Base-by-base conservation (phyloP, 805 yeast species). In the Candida glaebosa region DNA sequence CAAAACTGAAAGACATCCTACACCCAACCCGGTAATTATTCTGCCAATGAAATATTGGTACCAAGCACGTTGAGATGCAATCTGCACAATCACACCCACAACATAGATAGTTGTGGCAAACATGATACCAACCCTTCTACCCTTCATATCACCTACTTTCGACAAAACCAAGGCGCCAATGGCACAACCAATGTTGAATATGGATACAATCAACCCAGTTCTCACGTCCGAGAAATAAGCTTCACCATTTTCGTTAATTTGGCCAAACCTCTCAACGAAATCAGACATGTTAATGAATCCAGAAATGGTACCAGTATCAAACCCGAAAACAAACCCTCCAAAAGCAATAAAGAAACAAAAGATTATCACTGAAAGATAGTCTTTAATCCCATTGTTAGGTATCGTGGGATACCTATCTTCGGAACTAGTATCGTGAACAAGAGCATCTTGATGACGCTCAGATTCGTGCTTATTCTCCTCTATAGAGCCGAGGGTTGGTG, bases 271-370 rank as follows among this genome's bases (percentile, higher is more conserved):
- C 15, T 49, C 42, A 39, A 63, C 56, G 60, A 75, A 82, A 47
- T 79, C 79, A n/a, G 68, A 52, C 81, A 82, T 78, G 57, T 78
- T 78, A 38, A 81, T 79, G 53, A 82, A 79, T 50, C 87, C 87
- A 31, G 85, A 80, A 60, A 82, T 77, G 48, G 88, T 81, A 67
- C 88, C 89, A 39, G 87, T 83, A 67, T 82, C 89, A 75, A 82
- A 82, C 45, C 89, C 89, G 54, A 81, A 83, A 34, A 82, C 82
- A 57, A 79, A 83, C 36, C 89, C 90, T 66, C 87, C 88, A 48
- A 83, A 83, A 24, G 87, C 85, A 49, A 83, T 77, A 40, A 77
- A 52, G n/a, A 71, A 51, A 61, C 87, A 80, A 43, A 67, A 62
- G 9, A 60, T 20, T 61, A 64, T 39, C 54, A 66, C 61, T 17